These are phyloP conservation scores for Pseudogymnoascus sp. DNA, from an alignment of 2,329 filamentous ascomycete genomes.

Conservation along the genomic window DNA sequence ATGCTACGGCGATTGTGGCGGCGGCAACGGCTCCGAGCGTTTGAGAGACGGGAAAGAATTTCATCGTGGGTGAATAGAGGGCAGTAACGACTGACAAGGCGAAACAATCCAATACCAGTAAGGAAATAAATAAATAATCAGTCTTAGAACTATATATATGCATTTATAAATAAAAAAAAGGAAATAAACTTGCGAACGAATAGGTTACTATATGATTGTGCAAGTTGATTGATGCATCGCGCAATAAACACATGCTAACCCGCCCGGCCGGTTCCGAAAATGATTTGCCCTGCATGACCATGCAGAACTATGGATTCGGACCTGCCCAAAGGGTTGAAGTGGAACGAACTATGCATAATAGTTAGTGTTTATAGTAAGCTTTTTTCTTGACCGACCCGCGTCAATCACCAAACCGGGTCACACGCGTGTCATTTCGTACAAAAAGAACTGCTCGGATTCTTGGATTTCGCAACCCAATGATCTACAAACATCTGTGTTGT, in stretches of 20 bases:
- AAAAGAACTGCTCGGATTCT: not conserved
- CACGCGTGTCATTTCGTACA: not conserved
- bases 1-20: not conserved
- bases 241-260: not conserved
- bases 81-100: not conserved
- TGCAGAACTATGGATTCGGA: not conserved
- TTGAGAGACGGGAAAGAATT: not conserved
- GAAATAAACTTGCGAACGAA: not conserved
- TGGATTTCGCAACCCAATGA: not conserved
- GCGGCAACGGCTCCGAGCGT: not conserved
- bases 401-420: too few species aligned
- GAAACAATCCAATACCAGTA: not conserved
- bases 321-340: not conserved
- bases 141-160: not conserved
- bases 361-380: not conserved
- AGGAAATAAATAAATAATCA: not conserved
- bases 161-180: not conserved
- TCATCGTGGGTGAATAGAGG: not conserved
- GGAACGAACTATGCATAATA: not conserved
- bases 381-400: not conserved
- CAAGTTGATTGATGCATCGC: not conserved
- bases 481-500: not conserved
- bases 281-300: not conserved
- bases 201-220: not conserved
- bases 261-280: not conserved